Evolutionary conservation across 1,284 basidiomycete species (phyloP).

Genomic region (Spongiforma sp.): DNA sequence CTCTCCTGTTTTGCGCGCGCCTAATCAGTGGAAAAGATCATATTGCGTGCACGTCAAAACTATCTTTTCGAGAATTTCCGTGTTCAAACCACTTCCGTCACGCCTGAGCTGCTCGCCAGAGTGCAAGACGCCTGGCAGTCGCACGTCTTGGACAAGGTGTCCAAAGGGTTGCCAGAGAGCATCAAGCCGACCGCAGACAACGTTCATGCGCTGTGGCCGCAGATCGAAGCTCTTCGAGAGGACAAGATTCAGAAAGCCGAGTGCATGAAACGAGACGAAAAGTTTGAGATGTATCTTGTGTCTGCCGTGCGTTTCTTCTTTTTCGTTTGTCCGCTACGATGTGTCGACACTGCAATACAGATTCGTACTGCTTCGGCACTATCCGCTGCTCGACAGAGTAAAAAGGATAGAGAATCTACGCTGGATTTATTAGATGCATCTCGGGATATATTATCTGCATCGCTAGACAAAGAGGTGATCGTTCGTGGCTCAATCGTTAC

Average conservation of each 20-base stretch:
- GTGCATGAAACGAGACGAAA: conserved; percentile 81
- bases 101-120: conserved; percentile 62
- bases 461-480: conserved; percentile 76
- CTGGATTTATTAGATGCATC: conserved; percentile 73
- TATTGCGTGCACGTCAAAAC: conserved; percentile 86
- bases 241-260: conserved; percentile 72
- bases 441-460: conserved; percentile 75
- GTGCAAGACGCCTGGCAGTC: conserved; percentile 67
- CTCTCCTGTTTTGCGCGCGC: conserved; percentile 10
- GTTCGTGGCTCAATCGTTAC: conserved; percentile 15
- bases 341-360: conserved; percentile 41
- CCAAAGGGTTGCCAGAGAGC: conserved; percentile 55
- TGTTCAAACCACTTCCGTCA: conserved; percentile 58
- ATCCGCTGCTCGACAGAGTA: conserved; percentile 47
- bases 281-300: conserved; percentile 87
- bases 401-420: conserved; percentile 52
- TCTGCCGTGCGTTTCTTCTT: conserved; percentile 69
- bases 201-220: conserved; percentile 59
- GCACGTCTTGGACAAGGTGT: conserved; percentile 67
- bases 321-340: conserved; percentile 10
- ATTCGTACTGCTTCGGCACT: conserved; percentile 59
- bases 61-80: conserved; percentile 77
- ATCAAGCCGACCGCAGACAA: conserved; percentile 52
- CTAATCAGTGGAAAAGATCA: conserved; percentile 70
- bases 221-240: conserved; percentile 51